These are phyloP conservation scores for Globisporangium lucens DNA, from an alignment of 352 stramenopile genomes.

Conservation along the genomic window DNA sequence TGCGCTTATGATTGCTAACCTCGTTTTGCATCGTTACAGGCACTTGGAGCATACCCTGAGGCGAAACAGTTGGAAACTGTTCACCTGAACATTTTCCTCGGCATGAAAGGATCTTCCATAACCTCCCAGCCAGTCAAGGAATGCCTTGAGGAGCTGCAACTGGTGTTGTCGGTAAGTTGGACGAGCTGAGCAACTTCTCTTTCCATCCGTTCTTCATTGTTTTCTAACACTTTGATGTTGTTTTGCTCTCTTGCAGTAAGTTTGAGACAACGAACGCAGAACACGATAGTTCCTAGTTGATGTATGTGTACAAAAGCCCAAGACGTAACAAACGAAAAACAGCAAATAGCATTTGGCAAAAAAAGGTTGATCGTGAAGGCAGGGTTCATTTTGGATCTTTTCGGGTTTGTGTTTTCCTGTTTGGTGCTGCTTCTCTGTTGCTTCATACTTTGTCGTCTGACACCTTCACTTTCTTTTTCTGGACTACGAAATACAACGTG, in stretches of 20 bases:
- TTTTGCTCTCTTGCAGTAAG: constrained; percentile 5
- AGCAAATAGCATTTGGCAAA: constrained; percentile 2
- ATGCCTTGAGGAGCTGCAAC: constrained; percentile 55
- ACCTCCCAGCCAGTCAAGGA: constrained; percentile 43
- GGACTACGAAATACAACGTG: constrained; percentile 1
- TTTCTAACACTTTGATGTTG: background rate
- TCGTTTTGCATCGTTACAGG: constrained; percentile 22
- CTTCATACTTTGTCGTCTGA: background rate
- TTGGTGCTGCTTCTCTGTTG: background rate
- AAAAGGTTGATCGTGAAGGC: background rate
- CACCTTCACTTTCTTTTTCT: constrained; percentile 8
- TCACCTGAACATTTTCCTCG: constrained; percentile 52
- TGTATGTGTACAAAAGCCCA: background rate
- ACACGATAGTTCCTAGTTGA: background rate
- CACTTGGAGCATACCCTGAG: constrained; percentile 32
- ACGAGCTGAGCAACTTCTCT: background rate
- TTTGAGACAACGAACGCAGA: background rate
- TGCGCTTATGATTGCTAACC: background rate
- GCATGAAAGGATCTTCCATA: constrained; percentile 40
- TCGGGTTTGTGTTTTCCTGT: background rate
- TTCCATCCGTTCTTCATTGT: background rate
- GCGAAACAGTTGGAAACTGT: constrained; percentile 46
- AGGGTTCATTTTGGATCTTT: background rate
- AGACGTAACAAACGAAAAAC: background rate
- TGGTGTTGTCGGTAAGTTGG: constrained; percentile 24